Evolutionary conservation across 352 stramenopile genomes (phyloP).

Genomic region (Thalassiosira oceanica): DNA sequence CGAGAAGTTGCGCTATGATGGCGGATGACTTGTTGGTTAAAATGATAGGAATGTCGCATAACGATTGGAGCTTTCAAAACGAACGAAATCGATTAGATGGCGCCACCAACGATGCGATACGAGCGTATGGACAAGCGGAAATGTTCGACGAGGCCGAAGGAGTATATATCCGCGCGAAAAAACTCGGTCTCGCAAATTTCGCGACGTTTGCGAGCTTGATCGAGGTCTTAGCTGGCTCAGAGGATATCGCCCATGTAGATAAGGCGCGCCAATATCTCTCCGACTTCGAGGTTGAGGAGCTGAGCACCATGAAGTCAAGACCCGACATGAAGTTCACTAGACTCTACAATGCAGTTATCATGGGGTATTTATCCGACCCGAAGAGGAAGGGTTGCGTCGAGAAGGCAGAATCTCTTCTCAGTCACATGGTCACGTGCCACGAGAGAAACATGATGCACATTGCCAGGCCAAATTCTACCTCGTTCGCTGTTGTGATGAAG

Average conservation of each 20-base stretch:
- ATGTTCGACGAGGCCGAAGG: slow-evolving; percentile 28
- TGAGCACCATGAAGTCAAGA: slow-evolving; percentile 3
- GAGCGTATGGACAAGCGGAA: slow-evolving; percentile 21
- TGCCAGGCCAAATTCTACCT: slow-evolving; percentile 32
- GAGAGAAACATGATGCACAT: slow-evolving; percentile 27
- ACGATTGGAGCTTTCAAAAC: slow-evolving; percentile 17
- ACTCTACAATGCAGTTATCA: slow-evolving; percentile 42
- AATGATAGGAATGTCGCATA: too few relatives aligned
- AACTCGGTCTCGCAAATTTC: slow-evolving; percentile 22
- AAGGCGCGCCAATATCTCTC: slow-evolving; percentile 35
- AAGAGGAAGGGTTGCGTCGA: slow-evolving; percentile 3
- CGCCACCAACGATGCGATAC: slow-evolving; percentile 28
- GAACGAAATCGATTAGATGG: neutral
- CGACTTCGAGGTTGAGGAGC: slow-evolving; percentile 34
- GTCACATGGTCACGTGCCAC: slow-evolving; percentile 34
- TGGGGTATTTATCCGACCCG: slow-evolving; percentile 15
- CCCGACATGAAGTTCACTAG: slow-evolving; percentile 37
- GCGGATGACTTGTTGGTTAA: too few relatives aligned
- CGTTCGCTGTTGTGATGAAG: slow-evolving; percentile 30
- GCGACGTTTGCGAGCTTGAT: slow-evolving; percentile 16
- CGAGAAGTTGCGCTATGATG: slow-evolving; percentile 24
- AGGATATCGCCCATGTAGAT: slow-evolving; percentile 23
- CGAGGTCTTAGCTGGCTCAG: slow-evolving; percentile 17
- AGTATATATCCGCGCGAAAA: slow-evolving; percentile 25
- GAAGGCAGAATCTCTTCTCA: slow-evolving; percentile 13